Evolutionary conservation across 225 moss, liverwort and hornwort species (phyloP).

Genomic region (Sphagnum tenellum): DNA sequence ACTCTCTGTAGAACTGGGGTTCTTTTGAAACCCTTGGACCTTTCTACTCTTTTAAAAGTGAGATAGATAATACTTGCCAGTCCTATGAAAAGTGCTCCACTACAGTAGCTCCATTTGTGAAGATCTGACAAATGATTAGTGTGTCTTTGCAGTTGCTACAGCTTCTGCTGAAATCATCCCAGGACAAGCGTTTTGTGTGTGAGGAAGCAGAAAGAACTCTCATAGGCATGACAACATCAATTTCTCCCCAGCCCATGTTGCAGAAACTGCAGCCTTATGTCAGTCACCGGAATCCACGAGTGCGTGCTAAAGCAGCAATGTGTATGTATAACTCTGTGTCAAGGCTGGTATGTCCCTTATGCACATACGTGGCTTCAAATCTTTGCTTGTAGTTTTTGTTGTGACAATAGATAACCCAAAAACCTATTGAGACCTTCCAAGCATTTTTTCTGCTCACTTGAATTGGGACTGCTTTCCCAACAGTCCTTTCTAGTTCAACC

Average conservation of each 20-base stretch:
- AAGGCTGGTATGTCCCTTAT: conserved; percentile 41
- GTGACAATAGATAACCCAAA: not conserved
- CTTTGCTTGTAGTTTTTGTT: not conserved
- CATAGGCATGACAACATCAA: conserved; percentile 60
- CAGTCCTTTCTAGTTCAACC: too few species aligned
- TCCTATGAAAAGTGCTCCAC: not conserved
- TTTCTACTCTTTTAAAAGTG: not conserved
- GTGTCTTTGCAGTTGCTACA: conserved; percentile 65
- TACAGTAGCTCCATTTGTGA: not conserved
- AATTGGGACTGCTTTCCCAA: too few species aligned
- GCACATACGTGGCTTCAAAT: too few species aligned
- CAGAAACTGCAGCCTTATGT: conserved; percentile 85
- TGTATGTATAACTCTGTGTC: conserved; percentile 84
- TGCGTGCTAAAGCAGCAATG: conserved; percentile 84
- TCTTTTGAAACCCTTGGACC: too few species aligned
- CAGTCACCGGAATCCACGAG: conserved; percentile 83
- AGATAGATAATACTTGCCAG: too few species aligned
- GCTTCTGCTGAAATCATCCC: conserved; percentile 86
- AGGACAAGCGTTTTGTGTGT: conserved; percentile 97
- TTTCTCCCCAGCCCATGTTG: conserved; percentile 57
- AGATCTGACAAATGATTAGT: conserved; percentile 10
- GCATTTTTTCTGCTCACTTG: too few species aligned
- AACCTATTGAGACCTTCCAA: too few species aligned
- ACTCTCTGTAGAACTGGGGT: too few species aligned
- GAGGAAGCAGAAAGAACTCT: conserved; percentile 93